These are phyloP conservation scores for Lactifluus echinatus DNA, from an alignment of 768 basidiomycete species.

Conservation along the genomic window DNA sequence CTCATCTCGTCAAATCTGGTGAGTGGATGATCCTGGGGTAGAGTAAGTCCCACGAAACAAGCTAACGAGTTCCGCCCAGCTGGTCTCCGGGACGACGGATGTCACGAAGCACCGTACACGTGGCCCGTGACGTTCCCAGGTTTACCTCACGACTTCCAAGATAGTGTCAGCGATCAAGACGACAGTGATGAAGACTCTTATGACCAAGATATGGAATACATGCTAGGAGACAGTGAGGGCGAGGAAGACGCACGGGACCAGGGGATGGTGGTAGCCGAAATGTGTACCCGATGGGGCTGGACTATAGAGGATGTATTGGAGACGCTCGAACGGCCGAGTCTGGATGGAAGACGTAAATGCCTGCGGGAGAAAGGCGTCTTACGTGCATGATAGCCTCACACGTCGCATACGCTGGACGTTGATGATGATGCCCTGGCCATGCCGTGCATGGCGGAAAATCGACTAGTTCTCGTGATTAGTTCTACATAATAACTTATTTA, in stretches of 20 bases:
- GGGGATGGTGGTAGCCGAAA: conserved; percentile 15
- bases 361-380: conserved; percentile 17
- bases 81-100: conserved; percentile 1
- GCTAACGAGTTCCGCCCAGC: conserved; percentile 7
- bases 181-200: conserved; percentile 17
- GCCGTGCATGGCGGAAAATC: conserved; percentile 20
- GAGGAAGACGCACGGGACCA: conserved; percentile 12
- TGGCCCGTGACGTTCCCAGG: conserved; percentile 7
- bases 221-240: conserved; percentile 14
- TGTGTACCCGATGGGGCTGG: conserved; percentile 19
- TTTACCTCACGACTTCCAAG: conserved; percentile 14
- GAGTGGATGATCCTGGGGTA: conserved; percentile 1
- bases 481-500: conserved; percentile 16
- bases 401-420: conserved; percentile 5
- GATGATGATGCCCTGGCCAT: conserved; percentile 10
- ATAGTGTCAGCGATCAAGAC: conserved; percentile 14
- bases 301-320: conserved; percentile 16
- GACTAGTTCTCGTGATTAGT: conserved; percentile 14
- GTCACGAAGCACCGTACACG: conserved; percentile 11
- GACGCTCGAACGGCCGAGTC: conserved; percentile 15
- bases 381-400: conserved; percentile 16
- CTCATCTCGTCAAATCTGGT: conserved; percentile 6
- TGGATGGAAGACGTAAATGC: conserved; percentile 19
- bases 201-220: conserved; percentile 13
- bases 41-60: neutral